Base-by-base conservation (phyloP, 2,329 filamentous ascomycete species). In the Botrytis squamosa region DNA sequence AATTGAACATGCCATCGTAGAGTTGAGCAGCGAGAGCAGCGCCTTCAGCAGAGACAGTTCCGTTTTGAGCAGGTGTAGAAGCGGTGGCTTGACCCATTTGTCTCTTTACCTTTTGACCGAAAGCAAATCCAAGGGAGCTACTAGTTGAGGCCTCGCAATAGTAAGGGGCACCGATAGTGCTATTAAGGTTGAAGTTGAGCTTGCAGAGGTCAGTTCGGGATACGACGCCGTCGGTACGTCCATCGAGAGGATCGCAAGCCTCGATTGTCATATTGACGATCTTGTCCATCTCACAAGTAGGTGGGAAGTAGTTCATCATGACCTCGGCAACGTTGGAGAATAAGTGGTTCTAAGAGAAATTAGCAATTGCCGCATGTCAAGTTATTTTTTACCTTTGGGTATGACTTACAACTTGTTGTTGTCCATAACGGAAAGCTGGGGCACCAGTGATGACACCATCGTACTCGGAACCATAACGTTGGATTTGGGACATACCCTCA, bases 211-310 rank as follows among this genome's bases (percentile, higher is more conserved):
- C 85, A 0, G 83, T 84, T 8, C 85, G 82, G 12, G 84, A 81
- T 29, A 90, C 83, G 7, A 89, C 86, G 20, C 87, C 87, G 72
- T 90, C 88, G 0, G 82, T 83, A 63, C 83, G 83, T 9, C 88
- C 88, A 72, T 90, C 88, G 9, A 90, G 81, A 12, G 84, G 81
- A 75, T 90, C 88, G 69, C 88, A 90, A 52, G 84, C 84, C 1
- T 82, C 81, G 65, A 89, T 88, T 8, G 87, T 89, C 57, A 83
- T 81, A 77, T 88, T 89, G 33, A 86, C 83, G 64, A 89, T 88
- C 77, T 84, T 85, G 9, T 83, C 81, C 22, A 88, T 77, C 68
- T 86, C 85, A 62, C 83, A 84, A 0, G 85, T 81, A 3, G 83
- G 81, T 3, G 85, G 84, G 73, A 81, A 83, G 75, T 86, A 85